These are phyloP conservation scores for Schoenoplectus tabernaemontani DNA, from an alignment of 202 grass and related monocot species.

Conservation along the genomic window DNA sequence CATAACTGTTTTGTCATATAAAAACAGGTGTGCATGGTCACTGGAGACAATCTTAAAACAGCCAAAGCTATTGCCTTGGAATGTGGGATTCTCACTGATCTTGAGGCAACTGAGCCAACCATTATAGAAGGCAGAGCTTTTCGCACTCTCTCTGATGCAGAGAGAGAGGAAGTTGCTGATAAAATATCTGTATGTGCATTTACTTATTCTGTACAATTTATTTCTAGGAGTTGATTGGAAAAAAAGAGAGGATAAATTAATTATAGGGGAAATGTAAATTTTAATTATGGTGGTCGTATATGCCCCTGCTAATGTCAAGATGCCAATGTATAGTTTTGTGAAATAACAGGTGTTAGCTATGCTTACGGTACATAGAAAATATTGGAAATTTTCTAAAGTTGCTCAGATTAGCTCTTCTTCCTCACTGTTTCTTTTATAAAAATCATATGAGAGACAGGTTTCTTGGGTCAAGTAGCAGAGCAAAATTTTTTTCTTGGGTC, in stretches of 20 bases:
- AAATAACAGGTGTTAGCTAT: no score
- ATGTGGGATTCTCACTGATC: constrained; percentile 88
- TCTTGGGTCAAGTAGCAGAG: not conserved
- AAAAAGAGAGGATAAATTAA: not conserved
- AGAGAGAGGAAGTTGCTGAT: constrained; percentile 57
- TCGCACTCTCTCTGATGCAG: constrained; percentile 44
- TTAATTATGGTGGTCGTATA: not conserved
- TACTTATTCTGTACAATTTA: not conserved
- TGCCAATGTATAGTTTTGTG: no score
- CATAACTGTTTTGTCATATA: not conserved
- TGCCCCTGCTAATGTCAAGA: no score
- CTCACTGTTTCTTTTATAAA: not conserved
- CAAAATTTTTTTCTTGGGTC: not conserved
- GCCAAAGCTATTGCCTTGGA: constrained; percentile 94
- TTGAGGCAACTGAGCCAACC: constrained; percentile 48
- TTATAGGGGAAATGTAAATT: not conserved
- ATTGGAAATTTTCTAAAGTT: not conserved
- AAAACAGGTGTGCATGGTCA: constrained; percentile 89
- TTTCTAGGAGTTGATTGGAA: no score
- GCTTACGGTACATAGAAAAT: not conserved
- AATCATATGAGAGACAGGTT: not conserved
- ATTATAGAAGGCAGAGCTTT: constrained; percentile 80
- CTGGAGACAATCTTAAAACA: constrained; percentile 92
- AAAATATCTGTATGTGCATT: constrained; percentile 67
- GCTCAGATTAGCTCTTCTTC: not conserved